phyloP scores from a whole-genome alignment of 2,329 filamentous ascomycete genomes.

The Exophiala sideris region DNA sequence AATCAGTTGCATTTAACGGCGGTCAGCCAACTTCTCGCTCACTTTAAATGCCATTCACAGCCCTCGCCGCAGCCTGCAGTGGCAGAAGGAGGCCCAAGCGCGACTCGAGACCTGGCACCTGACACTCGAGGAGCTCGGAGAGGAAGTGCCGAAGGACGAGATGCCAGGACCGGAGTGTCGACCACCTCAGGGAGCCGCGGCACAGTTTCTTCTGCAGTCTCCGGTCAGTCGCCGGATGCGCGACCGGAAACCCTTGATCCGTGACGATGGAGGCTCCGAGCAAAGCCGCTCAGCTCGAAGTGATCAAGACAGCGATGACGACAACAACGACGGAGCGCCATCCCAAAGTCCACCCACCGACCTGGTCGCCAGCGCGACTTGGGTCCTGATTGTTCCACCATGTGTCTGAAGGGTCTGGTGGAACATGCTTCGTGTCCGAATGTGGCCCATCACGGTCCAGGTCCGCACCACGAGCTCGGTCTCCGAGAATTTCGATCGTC shows the following conservation, averaged over 20 bases:
- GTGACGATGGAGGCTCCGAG: not conserved
- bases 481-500: slow-evolving; percentile 24
- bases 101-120: slow-evolving; percentile 29
- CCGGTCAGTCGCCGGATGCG: slow-evolving; percentile 12
- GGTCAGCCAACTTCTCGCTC: slow-evolving; percentile 32
- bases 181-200: slow-evolving; percentile 20
- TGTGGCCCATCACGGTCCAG: slow-evolving; percentile 32
- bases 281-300: not conserved
- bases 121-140: slow-evolving; percentile 29
- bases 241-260: slow-evolving; percentile 17
- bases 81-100: slow-evolving; percentile 24
- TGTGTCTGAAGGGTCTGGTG: slow-evolving; percentile 39
- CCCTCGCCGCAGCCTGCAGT: slow-evolving; percentile 26
- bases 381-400: slow-evolving; percentile 39
- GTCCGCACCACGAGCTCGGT: slow-evolving; percentile 24
- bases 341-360: slow-evolving; percentile 17
- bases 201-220: slow-evolving; percentile 13
- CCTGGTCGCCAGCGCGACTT: slow-evolving; percentile 11
- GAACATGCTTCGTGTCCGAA: slow-evolving; percentile 39
- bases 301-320: slow-evolving; percentile 25
- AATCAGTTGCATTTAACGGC: slow-evolving; percentile 34
- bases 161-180: slow-evolving; percentile 28
- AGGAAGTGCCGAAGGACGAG: slow-evolving; percentile 27
- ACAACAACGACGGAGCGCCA: slow-evolving; percentile 10
- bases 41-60: slow-evolving; percentile 29